Conservation (phyloP, 768 basidiomycete species). For the Lactarius hatsudake region DNA sequence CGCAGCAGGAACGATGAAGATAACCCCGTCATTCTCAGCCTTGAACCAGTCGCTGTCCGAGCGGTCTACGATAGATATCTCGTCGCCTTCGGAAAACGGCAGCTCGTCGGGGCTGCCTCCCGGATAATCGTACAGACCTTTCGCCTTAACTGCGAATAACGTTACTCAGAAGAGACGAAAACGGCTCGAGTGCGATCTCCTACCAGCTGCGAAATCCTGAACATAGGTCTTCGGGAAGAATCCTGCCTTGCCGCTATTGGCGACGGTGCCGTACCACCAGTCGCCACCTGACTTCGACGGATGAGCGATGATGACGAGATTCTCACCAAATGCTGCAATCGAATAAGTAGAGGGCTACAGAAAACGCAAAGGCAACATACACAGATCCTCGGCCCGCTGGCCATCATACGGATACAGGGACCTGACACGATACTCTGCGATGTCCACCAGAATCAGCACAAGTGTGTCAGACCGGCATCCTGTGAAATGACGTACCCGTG, state of each 20-base stretch:
- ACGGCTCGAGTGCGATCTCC: conserved; percentile 31
- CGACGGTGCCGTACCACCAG: conserved; percentile 88
- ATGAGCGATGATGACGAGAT: conserved; percentile 73
- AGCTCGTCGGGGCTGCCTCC: conserved; percentile 75
- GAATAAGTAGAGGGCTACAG: conserved; percentile 19
- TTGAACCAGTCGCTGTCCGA: conserved; percentile 96
- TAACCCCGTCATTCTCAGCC: conserved; percentile 78
- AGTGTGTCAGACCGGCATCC: neutral
- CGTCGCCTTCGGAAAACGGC: conserved; percentile 80
- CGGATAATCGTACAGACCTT: conserved; percentile 76
- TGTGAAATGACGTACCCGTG: conserved; percentile 43
- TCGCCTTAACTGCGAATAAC: conserved; percentile 54
- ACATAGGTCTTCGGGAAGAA: conserved; percentile 93
- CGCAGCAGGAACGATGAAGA: conserved; percentile 88
- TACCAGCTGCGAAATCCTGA: conserved; percentile 65
- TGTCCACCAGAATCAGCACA: conserved; percentile 15
- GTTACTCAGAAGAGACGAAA: conserved; percentile 14
- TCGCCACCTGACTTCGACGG: conserved; percentile 83
- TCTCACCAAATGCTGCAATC: conserved; percentile 69
- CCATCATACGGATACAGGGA: conserved; percentile 84
- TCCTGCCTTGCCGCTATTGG: conserved; percentile 66
- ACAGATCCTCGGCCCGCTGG: conserved; percentile 84
- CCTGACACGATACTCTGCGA: conserved; percentile 67
- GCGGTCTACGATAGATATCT: conserved; percentile 73
- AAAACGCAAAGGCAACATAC: conserved; percentile 44